Conservation (phyloP, 495 filamentous ascomycete species). For the Extremus antarcticus region DNA sequence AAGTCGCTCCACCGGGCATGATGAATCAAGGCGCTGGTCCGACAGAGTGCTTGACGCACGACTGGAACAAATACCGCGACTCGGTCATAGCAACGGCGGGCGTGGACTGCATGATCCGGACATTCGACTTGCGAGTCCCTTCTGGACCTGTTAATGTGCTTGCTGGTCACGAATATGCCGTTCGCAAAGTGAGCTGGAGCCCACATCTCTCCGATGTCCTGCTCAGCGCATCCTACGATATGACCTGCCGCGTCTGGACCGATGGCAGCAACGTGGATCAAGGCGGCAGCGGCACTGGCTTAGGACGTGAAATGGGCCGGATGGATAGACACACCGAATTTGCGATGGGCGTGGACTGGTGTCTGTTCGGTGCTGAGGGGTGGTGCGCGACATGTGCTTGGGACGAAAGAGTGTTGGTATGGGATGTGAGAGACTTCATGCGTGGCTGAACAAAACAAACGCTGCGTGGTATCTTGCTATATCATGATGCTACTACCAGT, state of each 20-base stretch:
- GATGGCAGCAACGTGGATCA: constrained; percentile 52
- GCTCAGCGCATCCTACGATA: constrained; percentile 87
- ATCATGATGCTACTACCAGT: background rate
- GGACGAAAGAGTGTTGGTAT: constrained; percentile 84
- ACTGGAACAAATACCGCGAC: constrained; percentile 96
- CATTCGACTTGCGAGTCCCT: constrained; percentile 75
- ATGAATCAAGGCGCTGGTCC: constrained; percentile 42
- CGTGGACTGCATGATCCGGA: constrained; percentile 77
- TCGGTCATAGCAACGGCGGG: constrained; percentile 74
- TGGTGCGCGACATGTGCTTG: constrained; percentile 91
- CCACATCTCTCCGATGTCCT: constrained; percentile 81
- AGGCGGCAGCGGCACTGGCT: constrained; percentile 30
- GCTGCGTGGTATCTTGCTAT: background rate
- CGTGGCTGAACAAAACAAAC: constrained; percentile 15
- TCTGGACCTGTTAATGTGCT: constrained; percentile 62
- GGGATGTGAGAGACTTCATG: constrained; percentile 72
- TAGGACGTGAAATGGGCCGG: constrained; percentile 63
- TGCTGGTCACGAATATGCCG: constrained; percentile 80
- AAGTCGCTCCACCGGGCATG: constrained; percentile 24
- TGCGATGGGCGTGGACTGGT: constrained; percentile 96
- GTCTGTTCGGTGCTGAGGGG: constrained; percentile 85
- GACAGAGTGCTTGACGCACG: constrained; percentile 78
- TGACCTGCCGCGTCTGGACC: constrained; percentile 89
- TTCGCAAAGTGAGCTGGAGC: constrained; percentile 76
- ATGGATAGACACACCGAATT: constrained; percentile 95